phyloP scores from a whole-genome alignment of 1,284 basidiomycete genomes.

The Cystobasidiaceae sp. region DNA sequence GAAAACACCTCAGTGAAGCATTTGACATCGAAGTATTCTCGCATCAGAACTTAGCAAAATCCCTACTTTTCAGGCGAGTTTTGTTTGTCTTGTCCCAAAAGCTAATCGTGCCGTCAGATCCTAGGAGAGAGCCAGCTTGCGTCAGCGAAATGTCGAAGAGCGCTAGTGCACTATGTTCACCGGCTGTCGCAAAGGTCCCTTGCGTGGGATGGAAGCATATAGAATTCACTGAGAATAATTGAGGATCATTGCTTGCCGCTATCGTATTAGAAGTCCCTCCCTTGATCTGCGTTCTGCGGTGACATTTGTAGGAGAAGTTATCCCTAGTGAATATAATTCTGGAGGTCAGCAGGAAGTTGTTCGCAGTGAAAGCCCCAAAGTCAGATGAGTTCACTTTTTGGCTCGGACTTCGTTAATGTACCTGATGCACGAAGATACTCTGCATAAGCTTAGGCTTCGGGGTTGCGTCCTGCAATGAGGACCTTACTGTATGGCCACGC shows the following conservation, averaged over 20 bases:
- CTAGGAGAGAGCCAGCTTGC: background rate
- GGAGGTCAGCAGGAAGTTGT: slow-evolving; percentile 38
- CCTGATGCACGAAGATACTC: slow-evolving; percentile 53
- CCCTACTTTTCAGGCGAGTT: slow-evolving; percentile 77
- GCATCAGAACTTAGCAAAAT: background rate
- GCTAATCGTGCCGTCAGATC: slow-evolving; percentile 69
- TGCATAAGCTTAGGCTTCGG: background rate
- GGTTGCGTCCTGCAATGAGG: background rate
- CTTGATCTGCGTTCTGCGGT: slow-evolving; percentile 34
- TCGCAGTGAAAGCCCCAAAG: slow-evolving; percentile 31
- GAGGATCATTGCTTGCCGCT: slow-evolving; percentile 48
- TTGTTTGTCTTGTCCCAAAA: slow-evolving; percentile 88
- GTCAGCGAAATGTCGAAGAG: slow-evolving; percentile 31
- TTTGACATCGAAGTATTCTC: background rate
- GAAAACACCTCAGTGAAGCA: background rate
- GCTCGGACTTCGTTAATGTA: slow-evolving; percentile 74
- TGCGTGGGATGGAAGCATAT: slow-evolving; percentile 86
- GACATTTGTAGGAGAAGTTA: slow-evolving; percentile 93
- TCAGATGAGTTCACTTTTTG: slow-evolving; percentile 51
- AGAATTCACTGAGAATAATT: slow-evolving; percentile 87
- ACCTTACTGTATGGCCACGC: slow-evolving; percentile 89
- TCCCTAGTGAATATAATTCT: too few species aligned
- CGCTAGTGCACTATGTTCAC: slow-evolving; percentile 52
- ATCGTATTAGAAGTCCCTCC: slow-evolving; percentile 24
- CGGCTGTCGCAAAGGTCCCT: slow-evolving; percentile 90